phyloP scores from a whole-genome alignment of 164 flowering plant species.

The Paratinospora sagittata region DNA sequence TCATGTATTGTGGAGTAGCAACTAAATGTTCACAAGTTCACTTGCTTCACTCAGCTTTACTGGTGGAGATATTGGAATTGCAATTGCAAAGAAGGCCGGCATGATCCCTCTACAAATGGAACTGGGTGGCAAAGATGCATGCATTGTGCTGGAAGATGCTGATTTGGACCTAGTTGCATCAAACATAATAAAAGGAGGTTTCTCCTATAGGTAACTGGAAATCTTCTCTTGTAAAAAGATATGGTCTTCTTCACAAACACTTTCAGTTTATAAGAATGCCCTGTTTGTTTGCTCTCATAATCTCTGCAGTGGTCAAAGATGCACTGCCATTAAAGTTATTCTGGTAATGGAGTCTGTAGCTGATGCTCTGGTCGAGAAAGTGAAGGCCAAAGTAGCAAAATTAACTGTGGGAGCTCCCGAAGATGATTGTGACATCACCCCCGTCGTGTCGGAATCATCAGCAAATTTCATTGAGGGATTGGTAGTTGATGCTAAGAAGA shows the following conservation, averaged over 20 bases:
- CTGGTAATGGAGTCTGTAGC: constrained; percentile 91
- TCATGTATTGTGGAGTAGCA: not conserved
- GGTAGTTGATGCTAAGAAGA: constrained; percentile 82
- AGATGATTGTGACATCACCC: constrained; percentile 83
- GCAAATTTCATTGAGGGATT: constrained; percentile 93
- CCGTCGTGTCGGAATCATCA: constrained; percentile 74
- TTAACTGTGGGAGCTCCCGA: constrained; percentile 88
- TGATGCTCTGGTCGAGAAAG: constrained; percentile 69
- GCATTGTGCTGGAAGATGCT: constrained; percentile 97
- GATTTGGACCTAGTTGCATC: constrained; percentile 86
- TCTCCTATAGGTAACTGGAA: constrained; percentile 78
- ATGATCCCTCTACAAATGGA: constrained; percentile 99
- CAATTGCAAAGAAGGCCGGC: constrained; percentile 94
- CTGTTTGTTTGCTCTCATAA: not conserved
- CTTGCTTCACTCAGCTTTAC: constrained; percentile 55
- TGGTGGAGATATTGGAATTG: constrained; percentile 95
- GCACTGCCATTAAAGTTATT: constrained; percentile 92
- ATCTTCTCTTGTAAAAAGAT: not conserved
- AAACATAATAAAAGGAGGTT: constrained; percentile 88
- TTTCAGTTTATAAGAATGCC: not conserved
- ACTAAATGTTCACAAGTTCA: not conserved
- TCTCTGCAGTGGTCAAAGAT: constrained; percentile 79
- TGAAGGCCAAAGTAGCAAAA: constrained; percentile 72
- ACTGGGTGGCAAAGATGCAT: constrained; percentile 95
- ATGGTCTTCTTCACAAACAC: not conserved